Evolutionary conservation across 306 rosid genomes (phyloP), one percentile per base, ranked within the genome.

Genomic region (Castanopsis chinensis): DNA sequence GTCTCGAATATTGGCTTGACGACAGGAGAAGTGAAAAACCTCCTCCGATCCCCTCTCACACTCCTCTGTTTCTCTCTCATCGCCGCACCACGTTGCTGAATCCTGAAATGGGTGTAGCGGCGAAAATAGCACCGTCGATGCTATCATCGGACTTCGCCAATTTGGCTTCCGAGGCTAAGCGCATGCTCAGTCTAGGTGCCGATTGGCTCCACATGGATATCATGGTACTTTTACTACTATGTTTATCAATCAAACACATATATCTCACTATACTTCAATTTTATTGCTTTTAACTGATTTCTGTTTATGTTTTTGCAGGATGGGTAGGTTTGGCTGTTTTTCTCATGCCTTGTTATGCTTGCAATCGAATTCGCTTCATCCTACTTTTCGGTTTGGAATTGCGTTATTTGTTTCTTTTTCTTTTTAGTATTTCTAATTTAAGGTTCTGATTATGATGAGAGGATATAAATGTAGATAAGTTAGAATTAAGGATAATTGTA

Each of bases 141-240:
- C 86, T 96, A 9, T 96, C 99, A 18, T 93, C 98, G 4, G 99
- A 96, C 83, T 96, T 96, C 32, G 91, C 98, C 33, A 93, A 96
- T 88, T 83, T 96, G 87, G 98, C 99, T 60, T 90, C 98, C 19
- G 98, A 93, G 84, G 97, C 99, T 49, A 78, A 81, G 5, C 93
- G 92, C 45, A 93, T 96, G 93, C 80, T 96, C 84, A 37, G 84
- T 10, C 81, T 1, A 17, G 98, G 99, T 74, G 99, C 99, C 82
- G 99, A 93, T 91, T 96, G 98, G 99, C 99, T 96, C 69, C 98
- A 93, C 86, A 96, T 96, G 99, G 99, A 96, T 81, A 91, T 96
- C 83, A 96, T 96, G 99, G 98, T 95, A 84, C 65, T 8, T 41
- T 41, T 41, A 41, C 45, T 41, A 41, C 12, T 3, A 41, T 41